These are phyloP conservation scores for Yarrowia sp. DNA, from an alignment of 805 yeast species.

Conservation along the genomic window DNA sequence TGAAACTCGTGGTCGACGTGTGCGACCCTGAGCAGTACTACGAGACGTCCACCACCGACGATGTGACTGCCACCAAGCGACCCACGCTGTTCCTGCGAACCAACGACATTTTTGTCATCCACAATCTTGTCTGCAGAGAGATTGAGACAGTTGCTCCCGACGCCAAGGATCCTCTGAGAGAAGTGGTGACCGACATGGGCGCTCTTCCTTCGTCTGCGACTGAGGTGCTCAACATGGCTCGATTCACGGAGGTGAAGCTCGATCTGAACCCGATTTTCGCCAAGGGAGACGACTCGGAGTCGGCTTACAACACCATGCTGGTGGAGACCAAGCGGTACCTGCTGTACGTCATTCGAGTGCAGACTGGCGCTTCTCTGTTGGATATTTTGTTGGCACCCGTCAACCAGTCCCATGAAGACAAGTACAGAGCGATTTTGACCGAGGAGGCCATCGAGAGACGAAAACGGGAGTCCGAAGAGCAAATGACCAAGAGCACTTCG, in stretches of 20 bases:
- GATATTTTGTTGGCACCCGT: constrained; percentile 75
- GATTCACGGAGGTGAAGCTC: constrained; percentile 61
- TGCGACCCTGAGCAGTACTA: constrained; percentile 66
- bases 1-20: constrained; percentile 60
- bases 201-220: constrained; percentile 55
- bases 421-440: constrained; percentile 62
- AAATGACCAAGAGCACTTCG: constrained; percentile 41
- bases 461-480: constrained; percentile 49
- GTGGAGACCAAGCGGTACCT: constrained; percentile 83
- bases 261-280: constrained; percentile 65
- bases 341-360: constrained; percentile 83
- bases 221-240: constrained; percentile 59
- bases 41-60: constrained; percentile 70
- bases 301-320: constrained; percentile 64
- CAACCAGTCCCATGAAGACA: constrained; percentile 69
- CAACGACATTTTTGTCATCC: constrained; percentile 51
- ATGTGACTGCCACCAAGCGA: constrained; percentile 61
- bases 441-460: constrained; percentile 52
- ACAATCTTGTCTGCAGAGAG: constrained; percentile 50
- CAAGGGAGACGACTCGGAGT: constrained; percentile 56
- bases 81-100: constrained; percentile 52
- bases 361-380: constrained; percentile 68
- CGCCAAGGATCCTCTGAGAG: constrained; percentile 62
- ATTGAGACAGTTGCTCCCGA: constrained; percentile 45
- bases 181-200: constrained; percentile 54